Evolutionary conservation across 2,329 filamentous ascomycete genomes (phyloP).

Genomic region (Ophiocordyceps camponoti-rufipedis): DNA sequence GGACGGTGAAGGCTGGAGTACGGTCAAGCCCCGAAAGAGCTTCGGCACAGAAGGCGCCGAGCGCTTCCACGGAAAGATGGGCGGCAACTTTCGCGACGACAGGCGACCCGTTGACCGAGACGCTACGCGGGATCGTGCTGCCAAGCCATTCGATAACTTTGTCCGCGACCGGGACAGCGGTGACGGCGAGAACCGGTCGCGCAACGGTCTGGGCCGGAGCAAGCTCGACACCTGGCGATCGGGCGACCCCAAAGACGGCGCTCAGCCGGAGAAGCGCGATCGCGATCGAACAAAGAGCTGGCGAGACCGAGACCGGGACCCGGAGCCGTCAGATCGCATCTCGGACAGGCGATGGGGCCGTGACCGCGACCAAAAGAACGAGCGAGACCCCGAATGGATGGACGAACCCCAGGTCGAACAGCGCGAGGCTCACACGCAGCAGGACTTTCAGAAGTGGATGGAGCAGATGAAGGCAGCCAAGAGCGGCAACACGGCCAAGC

Average conservation of each 20-base stretch:
- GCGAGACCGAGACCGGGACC: slow-evolving; percentile 33
- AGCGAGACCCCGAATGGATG: slow-evolving; percentile 84
- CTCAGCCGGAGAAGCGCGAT: slow-evolving; percentile 24
- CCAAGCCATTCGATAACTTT: slow-evolving; percentile 31
- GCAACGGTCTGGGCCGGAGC: slow-evolving; percentile 46
- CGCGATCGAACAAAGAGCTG: slow-evolving; percentile 41
- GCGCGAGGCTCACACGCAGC: slow-evolving; percentile 57
- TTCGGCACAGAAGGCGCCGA: slow-evolving; percentile 56
- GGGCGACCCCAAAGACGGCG: slow-evolving; percentile 22
- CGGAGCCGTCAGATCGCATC: slow-evolving; percentile 20
- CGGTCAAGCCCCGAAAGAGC: slow-evolving; percentile 55
- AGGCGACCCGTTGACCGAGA: slow-evolving; percentile 32
- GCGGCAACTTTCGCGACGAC: slow-evolving; percentile 25
- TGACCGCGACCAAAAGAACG: slow-evolving; percentile 39
- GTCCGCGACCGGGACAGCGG: slow-evolving; percentile 25
- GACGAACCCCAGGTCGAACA: slow-evolving; percentile 56
- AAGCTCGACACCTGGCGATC: slow-evolving; percentile 63
- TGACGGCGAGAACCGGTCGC: slow-evolving; percentile 38
- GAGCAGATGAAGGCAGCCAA: slow-evolving; percentile 65
- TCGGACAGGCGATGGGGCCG: slow-evolving; percentile 36
- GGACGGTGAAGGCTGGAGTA: slow-evolving; percentile 58
- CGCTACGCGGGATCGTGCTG: slow-evolving; percentile 25
- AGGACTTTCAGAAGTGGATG: slow-evolving; percentile 92
- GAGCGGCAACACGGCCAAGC: slow-evolving; percentile 15
- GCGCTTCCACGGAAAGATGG: slow-evolving; percentile 49